Percentiles rank a stretch among this genome's conserved stretches.
phyloP scores from a whole-genome alignment of 176 grass and related monocot species.

The Ensete ventricosum region DNA sequence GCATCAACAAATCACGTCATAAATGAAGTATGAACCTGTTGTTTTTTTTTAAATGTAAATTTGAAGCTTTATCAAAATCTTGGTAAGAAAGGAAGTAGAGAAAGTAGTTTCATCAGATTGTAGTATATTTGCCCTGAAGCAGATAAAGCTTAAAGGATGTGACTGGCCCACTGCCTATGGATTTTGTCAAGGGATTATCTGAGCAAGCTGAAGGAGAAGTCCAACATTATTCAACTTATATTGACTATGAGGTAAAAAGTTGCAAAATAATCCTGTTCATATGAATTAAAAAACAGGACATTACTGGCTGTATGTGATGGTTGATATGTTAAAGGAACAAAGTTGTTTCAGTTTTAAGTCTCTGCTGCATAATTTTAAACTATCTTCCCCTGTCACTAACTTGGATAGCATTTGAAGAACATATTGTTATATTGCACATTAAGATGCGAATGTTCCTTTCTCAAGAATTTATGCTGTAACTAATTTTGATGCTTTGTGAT shows the following conservation, averaged over 20 bases:
- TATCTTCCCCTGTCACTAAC: no score
- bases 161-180: conserved; percentile 84
- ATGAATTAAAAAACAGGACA: background rate
- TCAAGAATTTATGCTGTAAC: no score
- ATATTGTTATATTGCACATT: no score
- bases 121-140: conserved; percentile 82
- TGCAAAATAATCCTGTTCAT: background rate
- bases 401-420: no score
- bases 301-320: background rate
- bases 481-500: no score
- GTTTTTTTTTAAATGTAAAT: conserved; percentile 77
- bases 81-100: conserved; percentile 88
- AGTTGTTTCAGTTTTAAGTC: no score
- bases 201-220: conserved; percentile 80
- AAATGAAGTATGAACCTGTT: conserved; percentile 65
- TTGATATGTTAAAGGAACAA: background rate
- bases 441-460: no score
- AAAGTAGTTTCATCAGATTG: conserved; percentile 79
- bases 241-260: conserved; percentile 83
- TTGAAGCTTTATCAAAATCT: conserved; percentile 95
- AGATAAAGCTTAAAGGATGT: conserved; percentile 91
- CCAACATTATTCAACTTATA: conserved; percentile 88
- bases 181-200: conserved; percentile 97
- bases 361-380: no score
- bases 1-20: conserved; percentile 44